Conservation (phyloP, 345 rosid species). For the Boechera retrofracta region DNA sequence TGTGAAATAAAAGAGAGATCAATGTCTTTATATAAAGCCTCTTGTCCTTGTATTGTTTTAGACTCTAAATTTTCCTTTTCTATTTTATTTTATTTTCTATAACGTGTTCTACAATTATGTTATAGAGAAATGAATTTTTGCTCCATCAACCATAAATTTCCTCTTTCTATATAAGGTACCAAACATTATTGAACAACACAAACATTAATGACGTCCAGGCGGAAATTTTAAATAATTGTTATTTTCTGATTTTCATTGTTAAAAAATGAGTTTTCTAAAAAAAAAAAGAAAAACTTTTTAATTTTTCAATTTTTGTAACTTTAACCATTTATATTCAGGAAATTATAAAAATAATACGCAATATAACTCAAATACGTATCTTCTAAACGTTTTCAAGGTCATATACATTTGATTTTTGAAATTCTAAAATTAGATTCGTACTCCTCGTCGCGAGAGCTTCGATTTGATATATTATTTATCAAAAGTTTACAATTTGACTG, state of each 20-base stretch:
- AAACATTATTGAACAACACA: slow-evolving; percentile 40
- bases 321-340: too few relatives aligned
- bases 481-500: too few relatives aligned
- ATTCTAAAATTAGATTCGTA: too few relatives aligned
- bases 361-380: too few relatives aligned
- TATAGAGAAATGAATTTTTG: neutral
- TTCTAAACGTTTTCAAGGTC: too few relatives aligned
- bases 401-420: too few relatives aligned
- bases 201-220: slow-evolving; percentile 30
- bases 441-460: too few relatives aligned
- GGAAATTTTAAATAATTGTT: neutral
- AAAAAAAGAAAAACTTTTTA: too few relatives aligned
- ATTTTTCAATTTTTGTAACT: too few relatives aligned
- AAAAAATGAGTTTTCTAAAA: neutral
- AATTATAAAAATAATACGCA: too few relatives aligned
- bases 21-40: slow-evolving; percentile 49
- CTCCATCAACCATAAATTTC: slow-evolving; percentile 36
- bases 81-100: neutral
- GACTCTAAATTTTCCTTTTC: neutral
- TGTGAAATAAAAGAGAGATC: slow-evolving; percentile 31
- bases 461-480: too few relatives aligned
- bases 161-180: slow-evolving; percentile 35
- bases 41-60: slow-evolving; percentile 14
- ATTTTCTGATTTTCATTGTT: neutral
- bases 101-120: neutral